Base-by-base conservation (phyloP, 768 basidiomycete genomes). In the Crucibulum laeve region DNA sequence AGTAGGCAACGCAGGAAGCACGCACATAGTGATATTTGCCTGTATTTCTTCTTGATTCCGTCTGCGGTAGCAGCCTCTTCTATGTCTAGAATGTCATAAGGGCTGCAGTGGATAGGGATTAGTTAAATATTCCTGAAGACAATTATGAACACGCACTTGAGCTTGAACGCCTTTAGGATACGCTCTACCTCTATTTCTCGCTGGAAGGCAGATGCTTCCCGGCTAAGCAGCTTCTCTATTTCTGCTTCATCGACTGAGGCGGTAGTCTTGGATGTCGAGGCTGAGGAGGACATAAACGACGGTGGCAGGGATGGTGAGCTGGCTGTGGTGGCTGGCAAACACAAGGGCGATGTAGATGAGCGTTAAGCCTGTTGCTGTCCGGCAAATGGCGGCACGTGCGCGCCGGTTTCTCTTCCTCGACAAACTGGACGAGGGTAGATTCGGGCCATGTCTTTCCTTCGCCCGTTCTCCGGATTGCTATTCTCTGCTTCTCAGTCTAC, bases 11-110 rank as follows among this genome's bases (percentile, higher is more conserved):
- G n/a, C n/a, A n/a, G 25, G 30, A 30, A 38, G 39, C 48, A 69
- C 84, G 65, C 65, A 91, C 90, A 86, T 34, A 92, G 74, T 51
- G 90, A 92, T 56, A 91, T 63, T 53, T 91, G 87, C 48, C 82
- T 78, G 63, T 88, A 92, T 63, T 82, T 86, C 69, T 80, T 89
- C 74, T 96, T 96, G 58, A 98, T 79, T 23, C 87, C 94, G 43
- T 90, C 84, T 19, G 80, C 73, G 6, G 85, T 82, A 14, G 75
- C 83, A 40, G 69, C 69, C 53, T 81, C 76, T 35, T 79, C 77
- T 54, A 99, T 72, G 68, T 91, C 85, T 51, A 99, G 70, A 45
- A 94, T 84, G 60, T 98, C 95, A 64, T 97, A 99, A 28, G 96
- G 91, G 61, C 92, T 95, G 42, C 25, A 8, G 18, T 30, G 24